These are phyloP conservation scores for Vitis rotundifolia DNA, from an alignment of 164 flowering plant species.

Conservation along the genomic window DNA sequence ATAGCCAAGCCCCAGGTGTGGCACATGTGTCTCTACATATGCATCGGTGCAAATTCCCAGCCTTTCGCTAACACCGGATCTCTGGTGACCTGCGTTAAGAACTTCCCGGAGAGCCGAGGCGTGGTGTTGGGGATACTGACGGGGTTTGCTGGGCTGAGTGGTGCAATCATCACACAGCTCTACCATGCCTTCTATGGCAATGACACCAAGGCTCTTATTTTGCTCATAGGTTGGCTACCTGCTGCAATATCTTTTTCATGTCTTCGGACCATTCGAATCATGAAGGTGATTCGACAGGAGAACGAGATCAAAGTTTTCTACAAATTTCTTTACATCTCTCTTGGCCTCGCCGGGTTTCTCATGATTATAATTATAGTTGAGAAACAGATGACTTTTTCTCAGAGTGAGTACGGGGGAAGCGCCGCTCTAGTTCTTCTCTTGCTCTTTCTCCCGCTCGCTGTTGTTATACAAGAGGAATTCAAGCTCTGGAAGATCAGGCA, in stretches of 20 bases:
- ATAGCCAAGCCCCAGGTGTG: conserved; percentile 33
- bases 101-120: conserved; percentile 54
- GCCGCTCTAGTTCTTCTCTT: conserved; percentile 13
- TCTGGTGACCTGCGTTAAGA: conserved; percentile 49
- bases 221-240: conserved; percentile 39
- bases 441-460: conserved; percentile 32
- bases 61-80: conserved; percentile 48
- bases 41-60: conserved; percentile 49
- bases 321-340: conserved; percentile 31
- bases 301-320: conserved; percentile 33
- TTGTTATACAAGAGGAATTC: conserved; percentile 30
- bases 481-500: conserved; percentile 15
- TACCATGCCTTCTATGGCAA: conserved; percentile 35
- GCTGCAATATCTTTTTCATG: conserved; percentile 26
- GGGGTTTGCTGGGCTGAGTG: conserved; percentile 52
- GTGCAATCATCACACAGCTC: conserved; percentile 51
- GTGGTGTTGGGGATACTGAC: conserved; percentile 43
- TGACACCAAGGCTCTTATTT: conserved; percentile 24
- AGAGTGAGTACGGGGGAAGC: conserved; percentile 20
- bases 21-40: conserved; percentile 53
- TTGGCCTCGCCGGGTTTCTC: conserved; percentile 25
- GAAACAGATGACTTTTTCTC: conserved; percentile 5
- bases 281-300: conserved; percentile 25
- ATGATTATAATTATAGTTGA: conserved; percentile 28
- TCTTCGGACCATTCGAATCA: conserved; percentile 27